phyloP scores from a whole-genome alignment of 768 basidiomycete species.

The Kwoniella sp. region DNA sequence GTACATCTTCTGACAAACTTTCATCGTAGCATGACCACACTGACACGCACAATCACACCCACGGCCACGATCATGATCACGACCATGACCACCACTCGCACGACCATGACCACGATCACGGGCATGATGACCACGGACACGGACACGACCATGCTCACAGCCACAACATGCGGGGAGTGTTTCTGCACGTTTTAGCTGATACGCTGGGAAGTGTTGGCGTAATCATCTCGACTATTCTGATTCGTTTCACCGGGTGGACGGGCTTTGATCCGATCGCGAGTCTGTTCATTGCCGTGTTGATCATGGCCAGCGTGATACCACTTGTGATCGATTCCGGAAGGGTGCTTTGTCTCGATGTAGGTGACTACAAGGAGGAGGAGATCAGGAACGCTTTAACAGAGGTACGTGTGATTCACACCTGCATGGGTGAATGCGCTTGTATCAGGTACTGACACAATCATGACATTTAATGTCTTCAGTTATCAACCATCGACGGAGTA shows the following conservation, averaged over 20 bases:
- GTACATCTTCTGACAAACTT: background rate
- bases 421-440: background rate
- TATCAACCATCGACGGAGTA: constrained; percentile 68
- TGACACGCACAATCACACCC: constrained; percentile 32
- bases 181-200: constrained; percentile 70
- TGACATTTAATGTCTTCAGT: background rate
- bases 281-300: constrained; percentile 90
- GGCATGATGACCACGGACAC: constrained; percentile 52
- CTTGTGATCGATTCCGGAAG: constrained; percentile 91
- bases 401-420: constrained; percentile 45
- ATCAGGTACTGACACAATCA: background rate
- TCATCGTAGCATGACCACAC: background rate
- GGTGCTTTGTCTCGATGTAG: constrained; percentile 82
- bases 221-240: constrained; percentile 92
- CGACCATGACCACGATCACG: constrained; percentile 36
- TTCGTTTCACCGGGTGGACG: constrained; percentile 96
- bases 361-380: constrained; percentile 58
- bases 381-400: constrained; percentile 58
- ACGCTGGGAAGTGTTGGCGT: constrained; percentile 90
- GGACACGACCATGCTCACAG: constrained; percentile 71
- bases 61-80: constrained; percentile 26
- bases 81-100: constrained; percentile 25
- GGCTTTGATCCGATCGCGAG: constrained; percentile 98
- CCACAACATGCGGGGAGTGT: constrained; percentile 98
- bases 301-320: constrained; percentile 92